Evolutionary conservation across 1,139 yeast genomes (phyloP), one percentile per base, ranked within the genome.

Genomic region (Scheffersomyces lignicola): DNA sequence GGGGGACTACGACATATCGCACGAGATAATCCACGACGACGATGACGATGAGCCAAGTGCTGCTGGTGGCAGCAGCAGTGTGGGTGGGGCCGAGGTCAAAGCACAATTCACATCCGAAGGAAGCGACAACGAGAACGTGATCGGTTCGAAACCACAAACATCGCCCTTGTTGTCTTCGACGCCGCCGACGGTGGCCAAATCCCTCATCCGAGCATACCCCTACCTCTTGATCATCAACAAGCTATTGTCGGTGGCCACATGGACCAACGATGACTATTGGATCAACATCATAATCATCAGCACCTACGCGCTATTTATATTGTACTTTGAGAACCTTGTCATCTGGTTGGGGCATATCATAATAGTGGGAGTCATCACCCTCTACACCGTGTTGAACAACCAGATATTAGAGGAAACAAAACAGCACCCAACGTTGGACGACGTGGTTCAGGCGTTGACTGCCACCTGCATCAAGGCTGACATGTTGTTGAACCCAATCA

Each of bases 261-360:
- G 98, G 98, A 87, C 97, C 2, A 82, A 83, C 41, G 90, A 84
- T 29, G 95, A 88, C 57, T 71, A 76, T 31, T 88, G 94, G 88
- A 64, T 83, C 41, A 81, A 89, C 47, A 65, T 86, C 18, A 68
- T 87, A 22, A 52, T 84, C 29, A 76, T 85, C 20, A 65, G 80
- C 15, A 47, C 71, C 11, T 83, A 77, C 58, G 65, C 80, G 2
- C 64, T 84, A 7, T 54, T 74, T 8, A 87, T 87, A 18, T 62
- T 85, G 20, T 87, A 90, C 58, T 84, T 85, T 54, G 94, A 88
- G 51, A 61, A 68, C 17, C 62, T 89, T 39, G 75, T 87, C 29
- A 76, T 78, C 17, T 89, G 87, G 73, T 70, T 82, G 42, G 97
- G 96, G 14, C 96, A 89, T 63, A 54, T 89, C 37, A 60, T 85